phyloP scores from a whole-genome alignment of 495 filamentous ascomycete genomes.

The Choiromyces venosus region DNA sequence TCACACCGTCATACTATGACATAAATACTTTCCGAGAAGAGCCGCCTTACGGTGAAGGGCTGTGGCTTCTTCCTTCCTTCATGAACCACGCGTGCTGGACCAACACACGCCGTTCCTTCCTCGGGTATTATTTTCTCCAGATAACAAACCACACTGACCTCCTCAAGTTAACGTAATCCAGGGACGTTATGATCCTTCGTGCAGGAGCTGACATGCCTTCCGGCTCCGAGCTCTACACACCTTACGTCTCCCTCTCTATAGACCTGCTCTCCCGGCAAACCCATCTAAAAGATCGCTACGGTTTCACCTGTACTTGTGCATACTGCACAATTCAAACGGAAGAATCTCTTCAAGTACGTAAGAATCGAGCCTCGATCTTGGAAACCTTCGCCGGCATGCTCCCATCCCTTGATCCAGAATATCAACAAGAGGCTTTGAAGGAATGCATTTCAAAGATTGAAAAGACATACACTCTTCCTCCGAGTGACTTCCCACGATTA shows the following conservation, averaged over 20 bases:
- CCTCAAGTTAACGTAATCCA: neutral
- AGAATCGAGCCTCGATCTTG: neutral
- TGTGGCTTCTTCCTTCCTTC: slow-evolving; percentile 1
- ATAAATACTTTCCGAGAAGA: neutral
- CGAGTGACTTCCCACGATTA: neutral
- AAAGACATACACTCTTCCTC: neutral
- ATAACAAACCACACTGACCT: neutral
- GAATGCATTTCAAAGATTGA: neutral
- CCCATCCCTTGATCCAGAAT: neutral
- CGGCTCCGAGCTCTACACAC: neutral
- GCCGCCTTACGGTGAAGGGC: neutral
- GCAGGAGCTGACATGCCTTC: neutral
- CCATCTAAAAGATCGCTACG: neutral
- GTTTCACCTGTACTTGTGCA: neutral
- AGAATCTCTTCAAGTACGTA: neutral
- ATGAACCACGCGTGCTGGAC: neutral
- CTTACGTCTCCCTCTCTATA: neutral
- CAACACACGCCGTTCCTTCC: neutral
- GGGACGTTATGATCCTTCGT: neutral
- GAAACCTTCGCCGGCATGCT: neutral
- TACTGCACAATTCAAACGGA: neutral
- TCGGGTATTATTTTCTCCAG: neutral
- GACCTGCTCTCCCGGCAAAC: neutral
- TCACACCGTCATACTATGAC: slow-evolving; percentile 1
- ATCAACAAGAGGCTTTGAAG: neutral